These are phyloP conservation scores for Alternaria hordeiaustralica DNA, from an alignment of 2,329 filamentous ascomycete species.

Conservation along the genomic window DNA sequence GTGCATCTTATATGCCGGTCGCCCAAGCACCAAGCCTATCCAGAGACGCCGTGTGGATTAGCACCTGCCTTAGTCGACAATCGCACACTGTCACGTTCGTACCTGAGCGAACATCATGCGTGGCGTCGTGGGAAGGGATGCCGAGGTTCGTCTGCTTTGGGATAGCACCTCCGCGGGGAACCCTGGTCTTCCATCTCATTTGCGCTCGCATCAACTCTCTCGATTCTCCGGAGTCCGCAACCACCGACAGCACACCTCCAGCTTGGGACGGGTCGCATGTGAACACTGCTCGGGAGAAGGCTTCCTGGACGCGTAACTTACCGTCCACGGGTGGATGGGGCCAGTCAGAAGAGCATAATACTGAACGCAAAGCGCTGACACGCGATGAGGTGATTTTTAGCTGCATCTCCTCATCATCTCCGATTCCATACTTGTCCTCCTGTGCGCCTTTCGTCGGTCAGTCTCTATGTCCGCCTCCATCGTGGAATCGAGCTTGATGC, in stretches of 20 bases:
- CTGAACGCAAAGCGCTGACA: not conserved
- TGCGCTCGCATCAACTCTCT: not conserved
- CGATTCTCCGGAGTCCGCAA: no score
- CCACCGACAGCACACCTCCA: not conserved
- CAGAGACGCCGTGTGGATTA: slow-evolving; percentile 10
- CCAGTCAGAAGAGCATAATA: not conserved
- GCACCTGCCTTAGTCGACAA: slow-evolving; percentile 22
- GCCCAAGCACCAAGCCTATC: slow-evolving; percentile 17
- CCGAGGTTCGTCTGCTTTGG: slow-evolving; percentile 27
- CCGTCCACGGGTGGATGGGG: not conserved
- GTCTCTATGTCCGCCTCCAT: not conserved
- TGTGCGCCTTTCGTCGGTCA: not conserved
- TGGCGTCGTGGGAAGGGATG: slow-evolving; percentile 4
- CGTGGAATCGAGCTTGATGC: not conserved
- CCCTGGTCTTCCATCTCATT: slow-evolving; percentile 7
- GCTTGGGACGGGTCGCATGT: not conserved
- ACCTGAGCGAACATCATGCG: slow-evolving; percentile 11
- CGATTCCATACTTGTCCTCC: not conserved
- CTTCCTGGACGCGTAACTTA: not conserved
- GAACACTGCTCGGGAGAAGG: not conserved
- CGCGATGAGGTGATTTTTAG: not conserved
- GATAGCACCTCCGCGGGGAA: slow-evolving; percentile 25
- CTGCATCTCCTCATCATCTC: not conserved
- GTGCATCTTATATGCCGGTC: slow-evolving; percentile 17
- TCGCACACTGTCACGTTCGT: slow-evolving; percentile 17